Evolutionary conservation across 2,329 filamentous ascomycete species (phyloP), one percentile per base, ranked within the genome.

Genomic region (Cladosporium cucumerinum): DNA sequence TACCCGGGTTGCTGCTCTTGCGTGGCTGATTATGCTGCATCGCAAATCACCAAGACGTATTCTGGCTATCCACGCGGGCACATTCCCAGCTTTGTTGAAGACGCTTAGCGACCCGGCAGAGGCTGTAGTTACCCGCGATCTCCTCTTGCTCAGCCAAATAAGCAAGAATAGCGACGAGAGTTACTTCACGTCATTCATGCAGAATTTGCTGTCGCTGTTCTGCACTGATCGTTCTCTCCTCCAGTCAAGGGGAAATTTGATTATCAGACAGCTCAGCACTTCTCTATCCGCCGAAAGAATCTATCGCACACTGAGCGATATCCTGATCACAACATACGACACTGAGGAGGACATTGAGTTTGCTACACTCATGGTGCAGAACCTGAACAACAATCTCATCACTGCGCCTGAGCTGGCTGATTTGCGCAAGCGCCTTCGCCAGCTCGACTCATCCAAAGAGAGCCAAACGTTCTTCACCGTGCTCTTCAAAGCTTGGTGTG

Each of bases 301-400:
- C 65, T 99, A 98, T 74, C 88, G 95, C 34, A 98, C 93, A 2
- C 83, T 99, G 68, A 96, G 95, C 28, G 95, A 99, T 72, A 97
- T 95, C 71, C 90, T 65, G 43, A 58, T 30, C 39, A 58, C 61
- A 3, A 58, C 61, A 48, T 64, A 57, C 28, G 61, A 64, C 39
- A 57, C 61, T 2, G 55, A 59, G 23, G 81, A 85, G 79, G 95
- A 99, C 75, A 87, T 99, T 49, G 96, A 99, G 76, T 99, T 99
- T 78, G 94, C 95, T 18, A 97, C 94, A 75, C 98, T 99, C 72
- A 99, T 99, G 95, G 93, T 99, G 32, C 95, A 99, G 77, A 98
- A 98, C 73, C 84, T 99, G 61, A 99, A 99, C 80, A 99, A 99
- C 78, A 99, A 99, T 72, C 87, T 99, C 63, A 97, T 99, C 69